Conservation (phyloP, 352 stramenopile species). For the Phytophthora fragariae region DNA sequence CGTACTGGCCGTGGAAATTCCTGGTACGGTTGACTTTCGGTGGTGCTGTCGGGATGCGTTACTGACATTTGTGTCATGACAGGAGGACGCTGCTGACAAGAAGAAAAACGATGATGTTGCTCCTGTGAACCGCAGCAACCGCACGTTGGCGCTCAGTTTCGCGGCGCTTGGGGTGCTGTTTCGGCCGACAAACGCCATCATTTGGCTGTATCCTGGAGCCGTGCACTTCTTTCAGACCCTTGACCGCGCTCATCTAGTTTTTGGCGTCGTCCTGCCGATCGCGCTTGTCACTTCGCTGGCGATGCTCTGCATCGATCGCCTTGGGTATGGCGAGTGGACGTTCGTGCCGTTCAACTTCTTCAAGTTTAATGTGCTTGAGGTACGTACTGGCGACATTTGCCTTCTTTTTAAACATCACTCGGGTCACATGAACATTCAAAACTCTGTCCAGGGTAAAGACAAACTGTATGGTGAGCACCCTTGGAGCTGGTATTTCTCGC, state of each 20-base stretch:
- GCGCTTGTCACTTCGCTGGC: slow-evolving; percentile 49
- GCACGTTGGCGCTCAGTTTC: slow-evolving; percentile 53
- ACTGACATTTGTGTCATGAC: background rate
- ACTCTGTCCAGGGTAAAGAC: slow-evolving; percentile 59
- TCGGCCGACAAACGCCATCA: slow-evolving; percentile 77
- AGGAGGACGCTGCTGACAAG: slow-evolving; percentile 34
- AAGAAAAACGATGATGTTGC: slow-evolving; percentile 48
- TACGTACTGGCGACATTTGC: slow-evolving; percentile 19
- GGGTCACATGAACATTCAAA: no score
- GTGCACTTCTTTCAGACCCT: slow-evolving; percentile 60
- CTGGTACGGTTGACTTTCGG: slow-evolving; percentile 36
- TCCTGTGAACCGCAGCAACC: slow-evolving; percentile 42
- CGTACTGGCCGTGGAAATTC: slow-evolving; percentile 85
- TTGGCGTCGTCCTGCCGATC: slow-evolving; percentile 67
- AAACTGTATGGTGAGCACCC: slow-evolving; percentile 82
- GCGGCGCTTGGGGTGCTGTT: slow-evolving; percentile 84
- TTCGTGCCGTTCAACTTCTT: slow-evolving; percentile 90
- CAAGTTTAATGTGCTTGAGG: slow-evolving; percentile 88
- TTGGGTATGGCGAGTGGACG: slow-evolving; percentile 84
- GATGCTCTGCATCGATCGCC: slow-evolving; percentile 82
- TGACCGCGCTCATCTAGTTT: slow-evolving; percentile 49
- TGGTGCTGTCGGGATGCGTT: background rate
- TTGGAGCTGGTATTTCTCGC: slow-evolving; percentile 87
- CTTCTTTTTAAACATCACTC: no score
- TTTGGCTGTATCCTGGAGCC: slow-evolving; percentile 80